These are phyloP conservation scores for Macrophomina pseudophaseolina DNA, from an alignment of 2,329 filamentous ascomycete genomes.

Conservation along the genomic window DNA sequence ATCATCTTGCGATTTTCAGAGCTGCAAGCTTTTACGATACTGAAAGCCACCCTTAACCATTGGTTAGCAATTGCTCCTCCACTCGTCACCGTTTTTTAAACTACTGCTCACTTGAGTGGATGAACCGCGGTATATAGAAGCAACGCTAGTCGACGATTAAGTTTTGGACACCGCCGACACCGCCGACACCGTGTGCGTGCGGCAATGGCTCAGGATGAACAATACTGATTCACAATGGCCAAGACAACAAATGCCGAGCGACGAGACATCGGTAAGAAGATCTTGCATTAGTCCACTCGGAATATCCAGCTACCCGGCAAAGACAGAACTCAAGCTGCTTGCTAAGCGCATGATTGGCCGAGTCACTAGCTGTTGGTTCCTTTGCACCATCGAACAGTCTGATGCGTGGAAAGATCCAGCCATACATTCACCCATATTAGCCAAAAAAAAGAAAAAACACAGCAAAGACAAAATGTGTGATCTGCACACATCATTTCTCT, in stretches of 20 bases:
- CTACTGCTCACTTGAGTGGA: too few species aligned
- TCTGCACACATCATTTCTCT: neutral
- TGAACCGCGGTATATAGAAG: too few species aligned
- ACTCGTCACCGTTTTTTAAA: too few species aligned
- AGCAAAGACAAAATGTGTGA: neutral
- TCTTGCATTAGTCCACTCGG: neutral
- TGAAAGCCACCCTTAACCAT: too few species aligned
- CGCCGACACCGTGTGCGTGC: too few species aligned
- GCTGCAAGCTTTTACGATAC: too few species aligned
- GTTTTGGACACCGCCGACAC: neutral
- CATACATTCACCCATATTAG: neutral
- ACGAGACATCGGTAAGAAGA: too few species aligned
- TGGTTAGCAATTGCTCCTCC: too few species aligned
- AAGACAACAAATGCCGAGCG: neutral
- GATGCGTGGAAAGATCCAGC: constrained; percentile 1
- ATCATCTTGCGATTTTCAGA: too few species aligned
- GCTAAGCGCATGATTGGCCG: constrained; percentile 8
- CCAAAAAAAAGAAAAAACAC: too few species aligned
- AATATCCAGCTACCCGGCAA: neutral
- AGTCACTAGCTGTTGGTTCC: neutral
- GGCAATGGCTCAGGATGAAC: neutral
- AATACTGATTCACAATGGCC: too few species aligned
- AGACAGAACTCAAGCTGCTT: neutral
- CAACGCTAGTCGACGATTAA: neutral
- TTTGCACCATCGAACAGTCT: neutral